Base-by-base conservation (phyloP, 345 rosid species). In the Eucalyptus regnans region DNA sequence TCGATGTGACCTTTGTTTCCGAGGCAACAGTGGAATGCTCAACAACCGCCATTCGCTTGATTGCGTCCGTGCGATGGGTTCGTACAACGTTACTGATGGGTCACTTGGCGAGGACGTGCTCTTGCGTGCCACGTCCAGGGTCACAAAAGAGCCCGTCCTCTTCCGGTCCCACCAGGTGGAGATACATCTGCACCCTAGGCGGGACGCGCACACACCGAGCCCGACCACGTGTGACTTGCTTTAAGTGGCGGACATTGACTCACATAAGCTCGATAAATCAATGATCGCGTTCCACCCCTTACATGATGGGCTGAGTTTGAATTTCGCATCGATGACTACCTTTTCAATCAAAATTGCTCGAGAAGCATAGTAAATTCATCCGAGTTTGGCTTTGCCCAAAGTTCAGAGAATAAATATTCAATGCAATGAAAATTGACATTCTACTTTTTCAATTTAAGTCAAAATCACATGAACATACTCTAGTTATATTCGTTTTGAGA, bases 1-100 rank as follows among this genome's bases (percentile, higher is more conserved):
- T 33, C 25, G 80, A 33, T 33, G 8, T 2, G 3, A 2, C 5
- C 16, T 17, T 4, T 11, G 12, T 9, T 9, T 2, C 22, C 1
- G 4, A 52, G 58, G 4, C 7, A 18, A 52, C 20, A 3, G 11
- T 43, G 11, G 51, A 43, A 58, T 58, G 41, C 58, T 71, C 49
- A 13, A 87, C 37, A 1, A 51, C 33, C 14, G 46, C 41, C 88
- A 60, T 44, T 27, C 52, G 18, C 50, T 37, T 44, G 80, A 15
- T n/a, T n/a, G 83, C 46, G 20, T 44, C 14, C 14, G 46, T 71
- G 5, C 2, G 46, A 3, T 18, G 27, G 14, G 48, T 10, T 76
- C 5, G 5, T 4, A 5, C 48, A 20, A 37, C 7, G 6, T 7
- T 2, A 17, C 25, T 68, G 80, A 33, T 17, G 44, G 23, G 81